Evolutionary conservation across 1,284 basidiomycete genomes (phyloP).

Genomic region (Apiotrichum laibachii): DNA sequence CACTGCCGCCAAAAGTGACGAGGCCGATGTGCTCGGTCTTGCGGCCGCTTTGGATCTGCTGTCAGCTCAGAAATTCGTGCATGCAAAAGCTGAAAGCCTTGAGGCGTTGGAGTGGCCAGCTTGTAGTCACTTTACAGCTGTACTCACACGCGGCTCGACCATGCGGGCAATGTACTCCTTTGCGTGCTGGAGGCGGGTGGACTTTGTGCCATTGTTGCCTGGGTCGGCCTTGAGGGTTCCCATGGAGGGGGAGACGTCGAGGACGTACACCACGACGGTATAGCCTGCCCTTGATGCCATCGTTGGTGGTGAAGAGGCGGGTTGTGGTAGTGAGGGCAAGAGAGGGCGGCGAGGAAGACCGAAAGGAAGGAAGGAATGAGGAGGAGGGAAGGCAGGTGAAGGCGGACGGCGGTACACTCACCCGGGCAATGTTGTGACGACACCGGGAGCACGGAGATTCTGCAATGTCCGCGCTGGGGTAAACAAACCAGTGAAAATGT

Average conservation of each 20-base stretch:
- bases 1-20: conserved; percentile 77
- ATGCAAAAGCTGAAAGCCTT: too few species aligned
- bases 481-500: too few species aligned
- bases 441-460: too few species aligned
- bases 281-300: conserved; percentile 45
- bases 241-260: conserved; percentile 87
- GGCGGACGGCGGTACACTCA: too few species aligned
- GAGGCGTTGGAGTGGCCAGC: background rate
- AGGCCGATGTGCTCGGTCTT: conserved; percentile 91
- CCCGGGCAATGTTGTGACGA: too few species aligned
- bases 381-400: too few species aligned
- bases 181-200: conserved; percentile 74
- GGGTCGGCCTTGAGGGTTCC: conserved; percentile 62
- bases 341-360: background rate
- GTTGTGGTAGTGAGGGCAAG: background rate
- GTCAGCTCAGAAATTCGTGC: background rate
- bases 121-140: background rate
- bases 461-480: too few species aligned
- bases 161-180: conserved; percentile 83
- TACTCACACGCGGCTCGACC: conserved; percentile 76
- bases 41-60: conserved; percentile 76
- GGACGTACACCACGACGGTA: conserved; percentile 59
- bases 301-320: background rate
- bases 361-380: too few species aligned
- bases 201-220: conserved; percentile 58